Base-by-base conservation (phyloP, 148 eudicot genomes). In the Cornus suecica region DNA sequence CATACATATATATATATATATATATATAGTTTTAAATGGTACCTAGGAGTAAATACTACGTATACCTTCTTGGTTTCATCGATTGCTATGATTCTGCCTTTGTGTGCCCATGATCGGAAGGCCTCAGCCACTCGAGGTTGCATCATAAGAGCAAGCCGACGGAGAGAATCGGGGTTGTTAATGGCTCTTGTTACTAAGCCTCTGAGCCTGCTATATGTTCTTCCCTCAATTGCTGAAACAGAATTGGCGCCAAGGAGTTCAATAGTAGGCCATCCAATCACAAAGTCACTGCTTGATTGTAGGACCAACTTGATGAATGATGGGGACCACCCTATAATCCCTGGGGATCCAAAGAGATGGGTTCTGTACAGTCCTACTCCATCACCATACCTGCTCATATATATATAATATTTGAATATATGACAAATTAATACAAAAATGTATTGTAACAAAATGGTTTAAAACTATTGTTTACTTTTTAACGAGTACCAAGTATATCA, bases 261-360 rank as follows among this genome's bases (percentile, higher is more conserved):
- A 25, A 48, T 64, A 0, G 84, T 64, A 8, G 90, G 87, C 92
- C 86, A 85, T 20, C 4, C 20, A 18, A 10, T 22, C 5, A 20
- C n/a, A 20, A 60, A 60, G 2, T 20, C 2, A 60, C 20, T 85
- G 86, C 90, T 76, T 28, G 69, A 8, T 29, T 80, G 82, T 20
- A 88, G 28, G 82, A 41, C 54, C 82, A 77, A 76, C 16, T 84
- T 87, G 82, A 69, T 72, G 9, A 78, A 69, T 1, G 76, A 58
- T 5, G 84, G 86, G 0, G 85, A 80, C n/a, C 74, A 83, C 15
- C 82, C 85, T 70, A 88, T 81, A 26, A 89, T 77, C 27, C 78
- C 66, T 27, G 92, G 90, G 28, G 75, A 69, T 42, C 90, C 86
- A 45, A 79, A 87, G 8, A 87, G 66, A 65, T 82, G 72, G 0